Conservation (phyloP, 768 basidiomycete genomes). For the Leccinum uliginosum region DNA sequence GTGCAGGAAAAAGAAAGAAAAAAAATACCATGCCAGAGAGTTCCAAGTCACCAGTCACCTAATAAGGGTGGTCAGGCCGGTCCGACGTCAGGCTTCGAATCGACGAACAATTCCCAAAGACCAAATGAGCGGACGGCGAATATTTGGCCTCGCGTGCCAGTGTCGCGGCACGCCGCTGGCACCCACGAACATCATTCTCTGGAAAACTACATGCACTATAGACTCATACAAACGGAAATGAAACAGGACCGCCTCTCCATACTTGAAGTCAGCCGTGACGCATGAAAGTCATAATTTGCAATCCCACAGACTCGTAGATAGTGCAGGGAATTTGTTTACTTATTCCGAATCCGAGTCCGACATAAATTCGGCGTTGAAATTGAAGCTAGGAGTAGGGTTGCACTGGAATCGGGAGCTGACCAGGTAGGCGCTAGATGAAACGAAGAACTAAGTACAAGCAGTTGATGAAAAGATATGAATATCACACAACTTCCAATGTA, state of each 20-base stretch:
- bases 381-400: not conserved
- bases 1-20: not conserved
- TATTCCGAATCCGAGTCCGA: not conserved
- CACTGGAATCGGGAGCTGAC: conserved; percentile 19
- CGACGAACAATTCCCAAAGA: too few relatives aligned
- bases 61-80: too few relatives aligned
- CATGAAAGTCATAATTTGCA: not conserved
- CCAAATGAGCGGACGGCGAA: too few relatives aligned
- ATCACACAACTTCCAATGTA: conserved; percentile 18
- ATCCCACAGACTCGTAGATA: not conserved
- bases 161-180: not conserved
- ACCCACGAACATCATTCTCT: not conserved
- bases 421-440: conserved; percentile 22
- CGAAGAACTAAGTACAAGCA: not conserved
- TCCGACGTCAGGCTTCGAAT: too few relatives aligned
- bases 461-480: not conserved
- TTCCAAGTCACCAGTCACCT: not conserved
- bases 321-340: not conserved
- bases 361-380: not conserved
- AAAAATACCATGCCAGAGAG: not conserved
- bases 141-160: not conserved
- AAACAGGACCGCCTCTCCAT: not conserved
- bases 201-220: not conserved
- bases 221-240: not conserved
- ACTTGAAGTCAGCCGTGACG: not conserved